Conservation (phyloP, 1,284 basidiomycete genomes). For the Ceratobasidium sp. region DNA sequence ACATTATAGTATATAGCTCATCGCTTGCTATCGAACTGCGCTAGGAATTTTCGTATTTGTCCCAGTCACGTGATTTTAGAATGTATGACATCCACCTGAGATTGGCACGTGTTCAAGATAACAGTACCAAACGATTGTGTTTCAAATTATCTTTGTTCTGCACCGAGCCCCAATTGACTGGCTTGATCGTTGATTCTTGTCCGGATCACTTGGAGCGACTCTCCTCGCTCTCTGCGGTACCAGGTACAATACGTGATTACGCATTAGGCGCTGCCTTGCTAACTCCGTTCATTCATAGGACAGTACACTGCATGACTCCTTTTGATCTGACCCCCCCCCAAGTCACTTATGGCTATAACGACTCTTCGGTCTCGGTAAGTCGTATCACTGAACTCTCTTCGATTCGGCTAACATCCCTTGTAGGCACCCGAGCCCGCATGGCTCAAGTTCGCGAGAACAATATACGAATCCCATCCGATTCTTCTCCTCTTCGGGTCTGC, state of each 20-base stretch:
- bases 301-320: slow-evolving; percentile 78
- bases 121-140: too few species aligned
- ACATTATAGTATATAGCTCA: too few species aligned
- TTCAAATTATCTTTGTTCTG: too few species aligned
- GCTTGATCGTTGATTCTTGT: too few species aligned
- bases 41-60: too few species aligned
- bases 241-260: slow-evolving; percentile 65
- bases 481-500: slow-evolving; percentile 91
- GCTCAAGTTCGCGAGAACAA: slow-evolving; percentile 92
- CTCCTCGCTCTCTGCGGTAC: neutral
- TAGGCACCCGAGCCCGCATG: slow-evolving; percentile 80
- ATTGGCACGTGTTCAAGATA: too few species aligned
- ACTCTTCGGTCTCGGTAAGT: slow-evolving; percentile 81
- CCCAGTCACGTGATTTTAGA: neutral
- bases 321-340: slow-evolving; percentile 78
- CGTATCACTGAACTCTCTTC: neutral
- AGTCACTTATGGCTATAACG: slow-evolving; percentile 87
- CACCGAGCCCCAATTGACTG: too few species aligned
- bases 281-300: slow-evolving; percentile 53
- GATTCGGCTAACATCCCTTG: neutral
- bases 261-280: neutral
- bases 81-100: too few species aligned
- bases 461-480: slow-evolving; percentile 95
- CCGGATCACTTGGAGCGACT: too few species aligned
- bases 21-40: too few species aligned